These are phyloP conservation scores for Fusarium hainanense DNA, from an alignment of 2,329 filamentous ascomycete genomes.

Conservation along the genomic window DNA sequence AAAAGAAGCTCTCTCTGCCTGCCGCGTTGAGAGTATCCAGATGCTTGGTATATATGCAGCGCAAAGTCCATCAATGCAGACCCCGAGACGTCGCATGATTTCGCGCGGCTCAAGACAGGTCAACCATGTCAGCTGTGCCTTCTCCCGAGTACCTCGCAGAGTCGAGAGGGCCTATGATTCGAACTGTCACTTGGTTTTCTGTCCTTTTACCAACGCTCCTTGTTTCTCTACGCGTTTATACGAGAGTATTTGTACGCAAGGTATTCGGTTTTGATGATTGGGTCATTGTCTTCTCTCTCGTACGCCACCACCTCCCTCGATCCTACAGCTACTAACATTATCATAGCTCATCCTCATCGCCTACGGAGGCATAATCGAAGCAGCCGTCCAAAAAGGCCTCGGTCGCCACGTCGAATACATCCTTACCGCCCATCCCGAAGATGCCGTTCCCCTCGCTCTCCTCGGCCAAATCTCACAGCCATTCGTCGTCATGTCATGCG, in stretches of 20 bases:
- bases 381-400: slow-evolving; percentile 18
- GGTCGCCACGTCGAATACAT: slow-evolving; percentile 32
- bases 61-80: not conserved
- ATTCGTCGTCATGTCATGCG: slow-evolving; percentile 32
- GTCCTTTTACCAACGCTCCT: slow-evolving; percentile 19
- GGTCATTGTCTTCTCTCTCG: slow-evolving; percentile 26
- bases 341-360: slow-evolving; percentile 19
- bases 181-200: slow-evolving; percentile 29
- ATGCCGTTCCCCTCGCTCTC: slow-evolving; percentile 21
- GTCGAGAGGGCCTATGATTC: slow-evolving; percentile 17
- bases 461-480: slow-evolving; percentile 30
- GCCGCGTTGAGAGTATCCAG: too few species aligned
- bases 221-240: slow-evolving; percentile 21
- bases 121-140: slow-evolving; percentile 10
- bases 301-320: not conserved
- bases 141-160: slow-evolving; percentile 28
- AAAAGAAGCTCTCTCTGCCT: not conserved
- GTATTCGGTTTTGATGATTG: slow-evolving; percentile 36
- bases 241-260: slow-evolving; percentile 25
- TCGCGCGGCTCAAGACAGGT: not conserved
- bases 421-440: slow-evolving; percentile 1
- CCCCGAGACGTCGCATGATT: not conserved
- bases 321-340: not conserved
- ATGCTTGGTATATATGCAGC: not conserved
- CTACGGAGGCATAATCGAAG: slow-evolving; percentile 32